phyloP scores from a whole-genome alignment of 345 rosid species.

The Leavenworthia alabamica region DNA sequence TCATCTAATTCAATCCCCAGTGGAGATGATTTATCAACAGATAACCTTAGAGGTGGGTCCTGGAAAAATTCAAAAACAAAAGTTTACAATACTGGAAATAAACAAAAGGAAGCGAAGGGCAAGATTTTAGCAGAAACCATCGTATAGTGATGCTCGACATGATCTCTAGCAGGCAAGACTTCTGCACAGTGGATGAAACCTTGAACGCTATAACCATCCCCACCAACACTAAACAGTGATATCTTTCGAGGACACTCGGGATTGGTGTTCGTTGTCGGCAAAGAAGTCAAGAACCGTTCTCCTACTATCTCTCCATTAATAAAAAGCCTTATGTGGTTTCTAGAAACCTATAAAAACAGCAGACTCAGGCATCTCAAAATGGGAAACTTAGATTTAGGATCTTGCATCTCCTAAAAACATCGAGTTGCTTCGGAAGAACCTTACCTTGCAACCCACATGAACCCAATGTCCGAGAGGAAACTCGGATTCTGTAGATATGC shows the following conservation, averaged over 20 bases:
- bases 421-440: not conserved
- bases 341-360: constrained; percentile 35
- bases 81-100: not conserved
- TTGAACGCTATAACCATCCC: constrained; percentile 37
- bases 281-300: constrained; percentile 36
- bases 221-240: constrained; percentile 33
- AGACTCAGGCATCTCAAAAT: not conserved
- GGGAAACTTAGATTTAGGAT: not conserved
- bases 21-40: constrained; percentile 50
- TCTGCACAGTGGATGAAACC: constrained; percentile 47
- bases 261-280: constrained; percentile 19
- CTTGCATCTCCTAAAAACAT: not conserved
- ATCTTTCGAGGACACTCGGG: constrained; percentile 33
- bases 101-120: not conserved
- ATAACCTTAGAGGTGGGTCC: constrained; percentile 56
- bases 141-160: constrained; percentile 38
- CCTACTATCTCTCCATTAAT: constrained; percentile 45
- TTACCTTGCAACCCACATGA: constrained; percentile 67
- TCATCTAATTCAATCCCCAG: constrained; percentile 55
- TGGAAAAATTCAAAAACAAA: constrained; percentile 27
- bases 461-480: constrained; percentile 52
- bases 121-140: constrained; percentile 27
- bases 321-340: constrained; percentile 40
- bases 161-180: constrained; percentile 37
- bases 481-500: constrained; percentile 31